Evolutionary conservation across 345 rosid genomes (phyloP), one percentile per base, ranked within the genome.

Genomic region (Toxicodendron radicans): DNA sequence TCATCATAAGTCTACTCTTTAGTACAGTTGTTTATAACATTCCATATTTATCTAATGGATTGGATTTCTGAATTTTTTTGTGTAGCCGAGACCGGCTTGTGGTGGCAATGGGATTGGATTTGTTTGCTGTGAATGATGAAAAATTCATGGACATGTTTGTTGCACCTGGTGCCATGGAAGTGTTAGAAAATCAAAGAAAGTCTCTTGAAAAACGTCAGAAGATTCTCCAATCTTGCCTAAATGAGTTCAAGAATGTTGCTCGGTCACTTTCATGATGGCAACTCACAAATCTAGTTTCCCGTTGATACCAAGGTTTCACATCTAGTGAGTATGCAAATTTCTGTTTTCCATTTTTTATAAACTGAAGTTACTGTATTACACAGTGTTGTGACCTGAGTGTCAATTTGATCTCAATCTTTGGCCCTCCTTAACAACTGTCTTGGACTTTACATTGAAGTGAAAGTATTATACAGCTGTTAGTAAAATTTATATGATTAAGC

Each of bases 61-160:
- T 9, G 10, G 57, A 5, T 53, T 3, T 53, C n/a, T 16, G 5
- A 17, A 16, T 53, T 17, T 3, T 53, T n/a, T 60, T 2, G 8
- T 18, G 51, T 64, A 91, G 99, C 83, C 98, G 92, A 61, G 91
- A 93, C 27, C 80, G 89, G 60, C 85, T 95, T 3, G 88, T 95
- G 70, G 96, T 90, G 77, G 90, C 94, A 59, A 87, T 93, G 35
- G 97, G 97, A 3, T 73, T 93, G 83, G 97, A 95, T 73, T 54
- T 95, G 76, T 95, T 95, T 52, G 98, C 97, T 0, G 97, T 91
- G 24, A 93, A 83, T 27, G 98, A 93, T 30, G 98, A 89, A 54
- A 91, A 82, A 79, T 95, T 95, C 85, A 91, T 89, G 98, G 98
- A 95, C 85, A 87, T 95, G 94, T 93, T 93, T 62, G 93, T 87